phyloP scores from a whole-genome alignment of 2,329 filamentous ascomycete species.

The Fusarium sp. region DNA sequence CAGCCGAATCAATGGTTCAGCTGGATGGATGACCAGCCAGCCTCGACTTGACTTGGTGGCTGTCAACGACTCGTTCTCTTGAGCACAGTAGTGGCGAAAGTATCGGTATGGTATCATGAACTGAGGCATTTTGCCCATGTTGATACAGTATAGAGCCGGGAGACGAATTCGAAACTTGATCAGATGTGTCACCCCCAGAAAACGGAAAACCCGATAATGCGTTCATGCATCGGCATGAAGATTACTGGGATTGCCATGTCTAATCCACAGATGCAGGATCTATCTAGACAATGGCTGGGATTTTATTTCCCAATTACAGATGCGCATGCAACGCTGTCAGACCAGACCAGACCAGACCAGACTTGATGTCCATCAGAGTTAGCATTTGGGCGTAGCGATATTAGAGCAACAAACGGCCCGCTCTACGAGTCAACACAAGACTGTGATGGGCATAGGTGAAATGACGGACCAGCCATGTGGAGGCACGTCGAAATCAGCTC shows the following conservation, averaged over 20 bases:
- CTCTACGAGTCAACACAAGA: conserved; percentile 42
- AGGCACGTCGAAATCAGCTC: conserved; percentile 42
- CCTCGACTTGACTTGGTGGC: background rate
- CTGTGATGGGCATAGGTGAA: conserved; percentile 26
- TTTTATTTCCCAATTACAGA: conserved; percentile 17
- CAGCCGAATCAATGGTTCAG: conserved; percentile 19
- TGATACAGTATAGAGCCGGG: background rate
- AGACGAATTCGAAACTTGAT: conserved; percentile 13
- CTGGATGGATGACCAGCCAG: conserved; percentile 14
- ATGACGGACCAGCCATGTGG: conserved; percentile 34
- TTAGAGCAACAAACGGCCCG: conserved; percentile 34
- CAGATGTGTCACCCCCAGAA: conserved; percentile 25
- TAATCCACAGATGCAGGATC: conserved; percentile 32
- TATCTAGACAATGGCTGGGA: conserved; percentile 20
- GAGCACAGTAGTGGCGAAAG: conserved; percentile 15
- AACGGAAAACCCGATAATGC: conserved; percentile 23
- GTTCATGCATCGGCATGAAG: conserved; percentile 41
- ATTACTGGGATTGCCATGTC: conserved; percentile 24
- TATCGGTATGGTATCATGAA: background rate
- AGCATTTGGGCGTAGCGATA: conserved; percentile 20
- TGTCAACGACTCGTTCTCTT: background rate
- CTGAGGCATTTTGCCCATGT: background rate
- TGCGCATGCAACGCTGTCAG: conserved; percentile 24
- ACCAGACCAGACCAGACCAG: background rate
- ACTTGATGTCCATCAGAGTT: background rate